Conservation (phyloP, 139 green algal genomes). For the Coelastrella sp. region DNA sequence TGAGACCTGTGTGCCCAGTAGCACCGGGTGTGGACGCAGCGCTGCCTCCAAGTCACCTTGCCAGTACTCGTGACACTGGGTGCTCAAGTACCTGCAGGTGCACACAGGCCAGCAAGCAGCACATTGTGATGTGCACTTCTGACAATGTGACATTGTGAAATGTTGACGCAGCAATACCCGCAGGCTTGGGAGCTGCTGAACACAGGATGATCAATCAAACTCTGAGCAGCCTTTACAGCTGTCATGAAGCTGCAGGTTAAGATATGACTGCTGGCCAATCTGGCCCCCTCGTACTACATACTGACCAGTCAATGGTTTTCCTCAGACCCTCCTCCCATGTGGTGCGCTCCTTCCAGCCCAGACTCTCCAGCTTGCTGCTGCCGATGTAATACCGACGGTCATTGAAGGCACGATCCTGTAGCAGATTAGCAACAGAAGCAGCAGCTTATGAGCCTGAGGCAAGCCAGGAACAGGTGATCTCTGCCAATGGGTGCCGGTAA, state of each 20-base stretch:
- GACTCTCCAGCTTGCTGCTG: constrained; percentile 87
- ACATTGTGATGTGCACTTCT: background rate
- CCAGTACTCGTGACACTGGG: constrained; percentile 80
- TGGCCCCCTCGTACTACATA: background rate
- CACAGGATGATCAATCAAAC: background rate
- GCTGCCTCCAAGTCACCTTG: constrained; percentile 82
- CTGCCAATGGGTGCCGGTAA: background rate
- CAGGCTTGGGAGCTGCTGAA: background rate
- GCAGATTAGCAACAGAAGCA: background rate
- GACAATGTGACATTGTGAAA: background rate
- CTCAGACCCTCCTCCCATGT: constrained; percentile 93
- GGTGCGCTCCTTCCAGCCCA: constrained; percentile 94
- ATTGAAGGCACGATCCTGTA: constrained; percentile 90
- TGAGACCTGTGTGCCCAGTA: constrained; percentile 34
- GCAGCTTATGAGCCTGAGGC: background rate
- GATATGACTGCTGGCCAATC: background rate
- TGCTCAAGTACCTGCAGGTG: constrained; percentile 63
- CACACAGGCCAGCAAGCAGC: background rate
- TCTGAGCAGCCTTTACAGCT: background rate
- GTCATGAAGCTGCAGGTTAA: background rate
- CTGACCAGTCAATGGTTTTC: constrained; percentile 95
- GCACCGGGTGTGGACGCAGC: constrained; percentile 74
- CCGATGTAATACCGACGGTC: constrained; percentile 97
- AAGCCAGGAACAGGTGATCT: background rate
- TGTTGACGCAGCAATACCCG: background rate